phyloP scores from a whole-genome alignment of 805 yeast genomes.

The Candida odintsovae region DNA sequence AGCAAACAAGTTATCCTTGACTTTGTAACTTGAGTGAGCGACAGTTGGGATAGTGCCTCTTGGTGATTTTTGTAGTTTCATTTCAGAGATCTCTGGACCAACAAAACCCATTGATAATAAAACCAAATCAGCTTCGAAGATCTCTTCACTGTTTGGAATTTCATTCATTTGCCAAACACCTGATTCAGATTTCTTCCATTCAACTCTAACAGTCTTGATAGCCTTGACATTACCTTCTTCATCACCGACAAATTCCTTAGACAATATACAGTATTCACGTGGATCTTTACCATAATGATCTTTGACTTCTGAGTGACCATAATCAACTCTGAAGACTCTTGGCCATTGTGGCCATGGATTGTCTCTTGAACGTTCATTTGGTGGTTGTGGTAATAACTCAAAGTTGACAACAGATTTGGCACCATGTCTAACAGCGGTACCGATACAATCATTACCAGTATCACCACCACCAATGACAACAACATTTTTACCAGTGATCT shows the following conservation, averaged over 20 bases:
- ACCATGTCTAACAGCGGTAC: constrained; percentile 95
- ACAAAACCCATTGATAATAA: constrained; percentile 95
- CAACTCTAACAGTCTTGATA: constrained; percentile 93
- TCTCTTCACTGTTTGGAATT: constrained; percentile 89
- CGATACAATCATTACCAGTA: constrained; percentile 98
- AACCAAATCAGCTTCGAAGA: constrained; percentile 92
- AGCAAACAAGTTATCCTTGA: constrained; percentile 72
- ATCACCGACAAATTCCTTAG: constrained; percentile 94
- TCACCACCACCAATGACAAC: constrained; percentile 99
- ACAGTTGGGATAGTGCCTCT: constrained; percentile 74
- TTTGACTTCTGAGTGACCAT: constrained; percentile 93
- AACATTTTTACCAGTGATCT: constrained; percentile 80
- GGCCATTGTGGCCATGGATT: constrained; percentile 99
- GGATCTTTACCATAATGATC: constrained; percentile 97
- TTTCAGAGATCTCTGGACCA: constrained; percentile 87
- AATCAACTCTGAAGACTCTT: constrained; percentile 93
- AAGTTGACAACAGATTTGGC: constrained; percentile 92
- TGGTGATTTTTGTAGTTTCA: constrained; percentile 59
- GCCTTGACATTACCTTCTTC: constrained; percentile 94
- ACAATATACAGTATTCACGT: constrained; percentile 90
- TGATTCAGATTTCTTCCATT: constrained; percentile 91
- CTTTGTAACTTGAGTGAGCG: constrained; percentile 58
- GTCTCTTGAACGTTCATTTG: constrained; percentile 78
- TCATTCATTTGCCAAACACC: constrained; percentile 99
- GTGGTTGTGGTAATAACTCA: constrained; percentile 91